Conservation (phyloP, 805 yeast genomes). For the Sungouiella thailandica region DNA sequence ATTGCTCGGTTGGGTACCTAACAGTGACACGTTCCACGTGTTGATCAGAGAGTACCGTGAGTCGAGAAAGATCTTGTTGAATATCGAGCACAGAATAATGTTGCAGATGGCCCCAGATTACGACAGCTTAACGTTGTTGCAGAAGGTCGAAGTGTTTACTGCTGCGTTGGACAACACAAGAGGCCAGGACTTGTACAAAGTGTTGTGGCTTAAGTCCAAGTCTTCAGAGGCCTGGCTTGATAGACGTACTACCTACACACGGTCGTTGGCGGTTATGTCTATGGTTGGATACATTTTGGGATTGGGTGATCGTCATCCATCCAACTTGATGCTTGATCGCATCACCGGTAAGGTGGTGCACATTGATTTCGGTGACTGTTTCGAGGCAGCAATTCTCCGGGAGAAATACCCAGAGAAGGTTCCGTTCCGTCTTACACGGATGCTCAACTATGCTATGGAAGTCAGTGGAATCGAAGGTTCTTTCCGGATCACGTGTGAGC, state of each 20-base stretch:
- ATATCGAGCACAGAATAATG: slow-evolving; percentile 94
- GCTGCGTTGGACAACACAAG: slow-evolving; percentile 92
- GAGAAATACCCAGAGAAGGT: slow-evolving; percentile 98
- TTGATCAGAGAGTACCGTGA: slow-evolving; percentile 90
- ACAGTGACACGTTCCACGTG: slow-evolving; percentile 94
- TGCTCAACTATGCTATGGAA: slow-evolving; percentile 98
- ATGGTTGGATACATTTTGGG: slow-evolving; percentile 98
- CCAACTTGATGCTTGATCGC: slow-evolving; percentile 91
- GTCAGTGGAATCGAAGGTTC: slow-evolving; percentile 98
- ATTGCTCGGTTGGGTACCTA: slow-evolving; percentile 93
- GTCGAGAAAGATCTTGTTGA: slow-evolving; percentile 79
- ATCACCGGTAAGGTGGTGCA: slow-evolving; percentile 94
- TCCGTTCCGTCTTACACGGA: slow-evolving; percentile 92
- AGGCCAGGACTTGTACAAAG: slow-evolving; percentile 94
- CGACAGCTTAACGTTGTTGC: slow-evolving; percentile 80
- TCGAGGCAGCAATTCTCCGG: slow-evolving; percentile 93
- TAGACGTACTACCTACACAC: slow-evolving; percentile 90
- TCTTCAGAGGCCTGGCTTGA: slow-evolving; percentile 98
- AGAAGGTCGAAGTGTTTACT: slow-evolving; percentile 94
- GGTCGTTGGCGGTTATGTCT: slow-evolving; percentile 97
- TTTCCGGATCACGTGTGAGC: slow-evolving; percentile 92
- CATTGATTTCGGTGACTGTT: slow-evolving; percentile 98
- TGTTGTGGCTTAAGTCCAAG: slow-evolving; percentile 91
- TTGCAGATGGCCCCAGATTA: slow-evolving; percentile 97
- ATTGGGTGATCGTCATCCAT: slow-evolving; percentile 96